Evolutionary conservation across 371 early-diverging fungal genomes (phyloP).

Genomic region (Mucor velutinosus): DNA sequence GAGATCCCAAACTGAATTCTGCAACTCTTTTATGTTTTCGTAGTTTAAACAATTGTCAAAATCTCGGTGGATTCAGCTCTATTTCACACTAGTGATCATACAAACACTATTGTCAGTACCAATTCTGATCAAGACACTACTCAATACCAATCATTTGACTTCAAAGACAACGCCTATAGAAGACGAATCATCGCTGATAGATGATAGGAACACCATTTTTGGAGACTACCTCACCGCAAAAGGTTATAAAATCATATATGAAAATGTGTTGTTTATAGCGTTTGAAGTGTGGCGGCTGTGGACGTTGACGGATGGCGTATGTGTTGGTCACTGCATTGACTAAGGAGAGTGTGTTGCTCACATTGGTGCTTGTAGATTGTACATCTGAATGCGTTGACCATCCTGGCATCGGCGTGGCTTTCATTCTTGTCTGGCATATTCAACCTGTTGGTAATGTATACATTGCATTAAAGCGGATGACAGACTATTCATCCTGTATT

Average conservation of each 20-base stretch:
- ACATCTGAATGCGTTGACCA: conserved; percentile 17
- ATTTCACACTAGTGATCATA: conserved; percentile 3
- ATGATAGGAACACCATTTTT: neutral
- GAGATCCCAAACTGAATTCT: neutral
- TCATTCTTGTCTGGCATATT: conserved; percentile 10
- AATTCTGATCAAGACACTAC: conserved; percentile 9
- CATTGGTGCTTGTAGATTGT: conserved; percentile 6
- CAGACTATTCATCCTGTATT: neutral
- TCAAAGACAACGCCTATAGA: too few relatives aligned
- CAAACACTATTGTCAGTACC: conserved; percentile 10
- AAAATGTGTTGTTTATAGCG: conserved; percentile 15
- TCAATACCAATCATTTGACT: neutral
- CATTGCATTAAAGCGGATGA: neutral
- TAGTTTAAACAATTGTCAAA: conserved; percentile 20
- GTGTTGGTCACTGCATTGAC: neutral
- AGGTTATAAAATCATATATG: conserved; percentile 10
- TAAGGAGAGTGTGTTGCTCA: neutral
- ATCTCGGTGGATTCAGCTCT: conserved; percentile 19
- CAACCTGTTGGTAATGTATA: conserved; percentile 12
- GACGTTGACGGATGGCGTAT: conserved; percentile 15
- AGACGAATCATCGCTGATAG: neutral
- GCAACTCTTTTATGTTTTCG: neutral
- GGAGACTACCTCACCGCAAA: neutral
- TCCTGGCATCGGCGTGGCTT: conserved; percentile 21
- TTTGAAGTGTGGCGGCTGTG: conserved; percentile 20